Base-by-base conservation (phyloP, 768 basidiomycete genomes). In the Xerocomus brunneocitrinus region DNA sequence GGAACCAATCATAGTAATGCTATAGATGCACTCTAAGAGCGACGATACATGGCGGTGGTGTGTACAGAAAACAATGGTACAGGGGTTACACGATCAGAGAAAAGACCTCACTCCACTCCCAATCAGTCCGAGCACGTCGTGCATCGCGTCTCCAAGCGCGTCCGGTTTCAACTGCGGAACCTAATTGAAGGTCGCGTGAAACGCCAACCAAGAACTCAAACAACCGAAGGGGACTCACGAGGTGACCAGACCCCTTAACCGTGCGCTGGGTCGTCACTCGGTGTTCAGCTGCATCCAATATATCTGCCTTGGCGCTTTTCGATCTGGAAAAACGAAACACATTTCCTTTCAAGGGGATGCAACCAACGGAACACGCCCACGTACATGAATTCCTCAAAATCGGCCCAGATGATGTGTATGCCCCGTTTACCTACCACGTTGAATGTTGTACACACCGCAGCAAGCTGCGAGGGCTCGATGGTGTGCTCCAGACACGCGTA, bases 141-240 rank as follows among this genome's bases (percentile, higher is more conserved):
- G 54, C 8, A 70, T 50, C 41, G 47, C 51, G 43, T 68, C 62
- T 3, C 58, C 67, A 5, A 68, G 57, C 27, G 1, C 57, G 8
- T 70, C 67, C 6, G 67, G 67, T 53, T 68, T 62, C 43, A 70
- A 27, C 19, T 68, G 67, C 8, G 67, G 56, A 30, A 68, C 42
- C 67, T 70, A 25, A 36, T 16, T 27, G 14, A 31, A 58, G 10
- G 13, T 14, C 10, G 16, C 30, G 16, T 9, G 36, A 45, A 40
- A 50, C 7, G 6, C 34, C 28, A 45, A 19, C 13, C 16, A 30
- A 45, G 28, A 41, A 13, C 22, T 30, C 32, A 24, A 22, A 41
- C 22, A 10, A 9, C 3, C 2, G 30, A n/a, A 31, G 2, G 12
- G 25, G 5, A 58, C 63, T 45, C 40, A 71, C 68, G 12, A 71